Evolutionary conservation across 306 rosid species (phyloP).

Genomic region (Rubus idaeus): DNA sequence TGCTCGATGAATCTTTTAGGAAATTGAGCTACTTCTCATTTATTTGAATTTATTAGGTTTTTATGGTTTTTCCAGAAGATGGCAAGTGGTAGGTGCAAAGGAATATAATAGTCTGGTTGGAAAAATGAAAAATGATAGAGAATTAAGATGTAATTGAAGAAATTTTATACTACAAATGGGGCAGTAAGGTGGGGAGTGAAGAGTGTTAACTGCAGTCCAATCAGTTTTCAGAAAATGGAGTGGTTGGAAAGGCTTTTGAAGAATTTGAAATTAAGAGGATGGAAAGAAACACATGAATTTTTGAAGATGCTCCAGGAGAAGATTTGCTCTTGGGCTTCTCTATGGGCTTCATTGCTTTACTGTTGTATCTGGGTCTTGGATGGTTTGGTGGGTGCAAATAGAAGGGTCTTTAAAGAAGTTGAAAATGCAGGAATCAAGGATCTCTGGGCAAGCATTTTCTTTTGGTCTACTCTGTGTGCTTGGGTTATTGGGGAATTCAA

Average conservation of each 20-base stretch:
- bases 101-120: not conserved
- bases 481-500: not conserved
- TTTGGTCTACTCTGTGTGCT: not conserved
- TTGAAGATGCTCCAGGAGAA: not conserved
- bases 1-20: not conserved
- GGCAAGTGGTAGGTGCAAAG: not conserved
- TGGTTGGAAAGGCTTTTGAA: not conserved
- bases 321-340: not conserved
- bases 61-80: not conserved
- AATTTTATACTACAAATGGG: not conserved
- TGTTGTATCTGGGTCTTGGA: not conserved
- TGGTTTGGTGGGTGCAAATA: not conserved
- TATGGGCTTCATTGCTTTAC: not conserved
- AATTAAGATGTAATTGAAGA: not conserved
- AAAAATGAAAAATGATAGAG: not conserved
- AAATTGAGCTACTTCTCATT: not conserved
- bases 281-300: not conserved
- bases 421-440: not conserved
- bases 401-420: not conserved
- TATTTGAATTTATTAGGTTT: not conserved
- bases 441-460: not conserved
- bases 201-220: not conserved
- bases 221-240: not conserved
- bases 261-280: not conserved
- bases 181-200: not conserved